Conservation (phyloP, 2,329 filamentous ascomycete species). For the Alternaria rosae region DNA sequence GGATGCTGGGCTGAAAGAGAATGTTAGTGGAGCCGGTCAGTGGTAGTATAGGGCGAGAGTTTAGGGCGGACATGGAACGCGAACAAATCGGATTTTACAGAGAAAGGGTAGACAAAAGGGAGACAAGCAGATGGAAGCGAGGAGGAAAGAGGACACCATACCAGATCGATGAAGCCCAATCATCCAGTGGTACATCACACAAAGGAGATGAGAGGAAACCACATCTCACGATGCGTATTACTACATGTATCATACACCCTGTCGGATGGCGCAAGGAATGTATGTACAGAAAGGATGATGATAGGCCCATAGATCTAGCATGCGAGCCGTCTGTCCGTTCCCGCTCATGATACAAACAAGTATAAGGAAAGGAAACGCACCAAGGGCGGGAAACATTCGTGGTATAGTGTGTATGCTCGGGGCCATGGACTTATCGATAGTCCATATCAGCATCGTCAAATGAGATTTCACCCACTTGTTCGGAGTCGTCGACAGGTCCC, state of each 20-base stretch:
- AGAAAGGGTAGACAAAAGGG: not conserved
- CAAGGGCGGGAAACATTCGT: slow-evolving; percentile 46
- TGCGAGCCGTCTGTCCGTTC: slow-evolving; percentile 5
- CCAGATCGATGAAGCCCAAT: slow-evolving; percentile 12
- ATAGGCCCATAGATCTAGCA: slow-evolving; percentile 15
- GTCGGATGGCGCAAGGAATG: slow-evolving; percentile 29
- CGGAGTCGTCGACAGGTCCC: slow-evolving; percentile 60
- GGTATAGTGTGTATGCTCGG: slow-evolving; percentile 35
- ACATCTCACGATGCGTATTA: slow-evolving; percentile 36
- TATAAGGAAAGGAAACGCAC: slow-evolving; percentile 47
- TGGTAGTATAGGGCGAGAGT: not conserved
- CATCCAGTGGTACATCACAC: slow-evolving; percentile 14
- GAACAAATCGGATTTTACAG: not conserved
- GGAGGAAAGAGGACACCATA: slow-evolving; percentile 1
- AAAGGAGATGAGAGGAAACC: slow-evolving; percentile 24
- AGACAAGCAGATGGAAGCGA: not conserved
- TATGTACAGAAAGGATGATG: slow-evolving; percentile 36
- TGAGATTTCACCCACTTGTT: slow-evolving; percentile 72
- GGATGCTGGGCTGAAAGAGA: slow-evolving; percentile 20
- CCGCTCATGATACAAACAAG: slow-evolving; percentile 18
- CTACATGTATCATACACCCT: slow-evolving; percentile 41
- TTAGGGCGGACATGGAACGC: slow-evolving; percentile 16
- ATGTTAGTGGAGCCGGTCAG: slow-evolving; percentile 43
- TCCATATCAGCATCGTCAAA: slow-evolving; percentile 69
- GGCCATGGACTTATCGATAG: slow-evolving; percentile 57